These are phyloP conservation scores for Ceratobasidium sp. DNA, from an alignment of 1,284 basidiomycete species.

Conservation along the genomic window DNA sequence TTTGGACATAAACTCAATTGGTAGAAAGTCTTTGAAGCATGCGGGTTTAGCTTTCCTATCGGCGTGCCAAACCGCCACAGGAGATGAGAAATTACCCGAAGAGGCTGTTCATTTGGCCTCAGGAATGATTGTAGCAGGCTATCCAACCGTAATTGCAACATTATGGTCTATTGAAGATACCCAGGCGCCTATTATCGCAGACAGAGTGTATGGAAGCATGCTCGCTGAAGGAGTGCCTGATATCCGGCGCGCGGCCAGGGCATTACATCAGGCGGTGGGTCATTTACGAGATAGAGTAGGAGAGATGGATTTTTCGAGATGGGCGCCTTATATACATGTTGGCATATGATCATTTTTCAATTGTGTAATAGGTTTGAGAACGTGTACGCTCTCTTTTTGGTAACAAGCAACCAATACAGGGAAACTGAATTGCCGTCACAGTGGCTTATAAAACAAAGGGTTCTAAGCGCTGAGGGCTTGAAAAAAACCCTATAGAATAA, in stretches of 20 bases:
- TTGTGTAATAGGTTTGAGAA: no score
- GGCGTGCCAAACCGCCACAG: conserved; percentile 34
- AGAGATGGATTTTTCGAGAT: background rate
- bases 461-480: no score
- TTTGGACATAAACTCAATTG: background rate
- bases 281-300: conserved; percentile 19
- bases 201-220: background rate
- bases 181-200: conserved; percentile 15
- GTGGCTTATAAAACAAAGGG: no score
- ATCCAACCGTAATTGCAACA: conserved; percentile 23
- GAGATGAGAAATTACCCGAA: conserved; percentile 9
- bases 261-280: conserved; percentile 16
- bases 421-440: no score
- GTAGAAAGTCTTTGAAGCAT: background rate
- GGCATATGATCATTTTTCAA: background rate
- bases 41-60: conserved; percentile 27
- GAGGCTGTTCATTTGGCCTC: conserved; percentile 33
- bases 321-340: conserved; percentile 19
- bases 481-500: no score
- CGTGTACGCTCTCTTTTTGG: no score
- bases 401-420: no score
- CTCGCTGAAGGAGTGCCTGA: background rate
- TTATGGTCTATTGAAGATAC: conserved; percentile 32
- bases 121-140: conserved; percentile 19
- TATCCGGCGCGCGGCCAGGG: background rate